Evolutionary conservation across 164 flowering plant species (phyloP), one percentile per base, ranked within the genome.

Genomic region (Chimonanthus praecox): DNA sequence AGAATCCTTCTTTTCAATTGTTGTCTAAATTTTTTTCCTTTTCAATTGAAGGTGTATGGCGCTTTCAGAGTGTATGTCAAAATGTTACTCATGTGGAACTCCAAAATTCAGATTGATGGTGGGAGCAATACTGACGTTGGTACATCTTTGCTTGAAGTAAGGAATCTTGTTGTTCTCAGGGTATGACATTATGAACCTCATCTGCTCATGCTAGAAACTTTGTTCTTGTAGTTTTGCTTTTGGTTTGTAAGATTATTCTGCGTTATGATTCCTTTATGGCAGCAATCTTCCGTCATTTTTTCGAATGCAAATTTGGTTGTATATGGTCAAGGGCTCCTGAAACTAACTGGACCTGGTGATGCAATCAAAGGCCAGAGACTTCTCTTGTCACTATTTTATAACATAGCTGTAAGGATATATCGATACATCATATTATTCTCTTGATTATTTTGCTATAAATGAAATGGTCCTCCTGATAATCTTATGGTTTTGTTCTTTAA

Each of bases 41-140:
- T 63, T 49, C 69, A 58, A 66, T 61, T 87, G 85, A 81, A 94
- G 98, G 98, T 94, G 79, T 94, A 81, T 84, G 98, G 98, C 49
- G 97, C 97, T 71, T 80, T 92, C 74, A 82, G 97, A 76, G 83
- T 92, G 76, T 80, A 86, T 77, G 85, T 89, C 69, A 94, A 94
- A 77, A 90, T 92, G 92, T 78, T 94, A 71, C 94, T 94, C 58
- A 94, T 94, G 98, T 85, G 89, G 97, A 89, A 94, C 82, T 94
- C 98, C 33, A 75, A 82, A 79, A 91, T 94, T 70, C 85, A 83
- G 80, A 86, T 94, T 73, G 97, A 94, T 85, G 98, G 94, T 75
- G 92, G 90, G 48, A 92, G 88, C 74, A 84, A 87, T 77, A 73
- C 88, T 49, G 73, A 79, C 77, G 92, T 91, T 68, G 84, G 90